A percentile compares a stretch with the other conserved stretches of the same genome.
Conservation (phyloP, 1,284 basidiomycete genomes). For the Neonothopanus nambi region DNA sequence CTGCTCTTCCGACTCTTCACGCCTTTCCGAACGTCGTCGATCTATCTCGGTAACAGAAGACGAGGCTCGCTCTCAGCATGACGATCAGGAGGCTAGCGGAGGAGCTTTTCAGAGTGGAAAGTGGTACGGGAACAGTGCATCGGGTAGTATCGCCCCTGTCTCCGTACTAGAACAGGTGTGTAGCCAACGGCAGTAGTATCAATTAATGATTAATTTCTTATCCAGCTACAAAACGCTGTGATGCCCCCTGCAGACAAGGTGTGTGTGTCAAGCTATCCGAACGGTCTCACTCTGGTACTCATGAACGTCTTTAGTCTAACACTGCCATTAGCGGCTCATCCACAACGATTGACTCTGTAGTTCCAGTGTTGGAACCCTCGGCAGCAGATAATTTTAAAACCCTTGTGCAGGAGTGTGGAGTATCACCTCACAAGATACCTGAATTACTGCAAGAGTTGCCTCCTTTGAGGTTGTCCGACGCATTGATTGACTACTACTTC, state of each 20-base stretch:
- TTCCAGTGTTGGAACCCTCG: slow-evolving; percentile 61
- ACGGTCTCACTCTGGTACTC: neutral
- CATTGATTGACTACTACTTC: slow-evolving; percentile 78
- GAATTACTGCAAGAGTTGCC: slow-evolving; percentile 90
- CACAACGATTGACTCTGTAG: slow-evolving; percentile 42
- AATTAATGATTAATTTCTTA: slow-evolving; percentile 18
- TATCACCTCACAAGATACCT: slow-evolving; percentile 84
- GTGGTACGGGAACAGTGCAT: slow-evolving; percentile 83
- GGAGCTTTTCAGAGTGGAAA: slow-evolving; percentile 80
- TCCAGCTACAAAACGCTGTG: slow-evolving; percentile 62
- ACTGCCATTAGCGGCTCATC: neutral
- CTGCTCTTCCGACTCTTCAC: slow-evolving; percentile 38
- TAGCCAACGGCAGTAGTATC: slow-evolving; percentile 12
- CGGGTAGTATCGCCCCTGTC: slow-evolving; percentile 73
- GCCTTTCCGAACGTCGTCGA: slow-evolving; percentile 35
- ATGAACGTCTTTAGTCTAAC: neutral
- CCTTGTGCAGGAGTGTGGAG: slow-evolving; percentile 87
- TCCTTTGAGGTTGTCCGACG: slow-evolving; percentile 70
- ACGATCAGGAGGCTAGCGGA: slow-evolving; percentile 70
- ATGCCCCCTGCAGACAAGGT: slow-evolving; percentile 30
- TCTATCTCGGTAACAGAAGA: slow-evolving; percentile 59
- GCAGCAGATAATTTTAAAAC: slow-evolving; percentile 79
- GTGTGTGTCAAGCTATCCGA: slow-evolving; percentile 1
- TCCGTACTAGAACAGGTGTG: slow-evolving; percentile 77
- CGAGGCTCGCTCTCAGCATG: slow-evolving; percentile 63